Conservation (phyloP, 768 basidiomycete species). For the Leucosporidium yakuticum region DNA sequence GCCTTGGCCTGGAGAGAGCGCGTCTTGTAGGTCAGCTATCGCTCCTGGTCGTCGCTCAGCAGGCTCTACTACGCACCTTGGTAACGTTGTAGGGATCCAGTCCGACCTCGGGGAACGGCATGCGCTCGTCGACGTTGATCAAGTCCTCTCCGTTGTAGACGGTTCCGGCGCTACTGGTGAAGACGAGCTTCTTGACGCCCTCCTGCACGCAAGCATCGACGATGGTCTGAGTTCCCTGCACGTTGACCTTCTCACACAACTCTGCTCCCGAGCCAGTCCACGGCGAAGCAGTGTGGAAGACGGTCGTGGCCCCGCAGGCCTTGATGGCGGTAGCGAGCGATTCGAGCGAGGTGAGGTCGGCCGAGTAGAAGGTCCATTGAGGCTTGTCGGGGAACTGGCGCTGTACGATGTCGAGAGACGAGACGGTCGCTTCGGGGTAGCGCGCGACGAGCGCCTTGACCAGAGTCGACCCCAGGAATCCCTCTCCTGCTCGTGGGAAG, state of each 20-base stretch:
- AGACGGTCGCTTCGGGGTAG: constrained; percentile 60
- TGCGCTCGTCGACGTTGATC: constrained; percentile 80
- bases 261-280: constrained; percentile 51
- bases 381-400: constrained; percentile 50
- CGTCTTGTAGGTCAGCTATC: background rate
- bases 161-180: constrained; percentile 87
- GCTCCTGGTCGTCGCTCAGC: too few species aligned
- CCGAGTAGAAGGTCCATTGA: constrained; percentile 66
- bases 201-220: constrained; percentile 70
- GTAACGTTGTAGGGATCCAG: constrained; percentile 92
- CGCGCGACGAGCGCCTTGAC: constrained; percentile 75
- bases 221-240: constrained; percentile 78
- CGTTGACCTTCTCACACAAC: constrained; percentile 87
- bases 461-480: constrained; percentile 84
- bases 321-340: constrained; percentile 65
- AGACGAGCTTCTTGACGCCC: constrained; percentile 79
- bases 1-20: constrained; percentile 54
- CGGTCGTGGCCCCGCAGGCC: constrained; percentile 72
- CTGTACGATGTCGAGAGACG: constrained; percentile 87
- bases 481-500: constrained; percentile 42
- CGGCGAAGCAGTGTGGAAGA: constrained; percentile 91
- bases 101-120: constrained; percentile 63
- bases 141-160: constrained; percentile 77
- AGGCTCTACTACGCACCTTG: constrained; percentile 49
- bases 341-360: constrained; percentile 74